Evolutionary conservation across 352 stramenopile genomes (phyloP).

Genomic region (Thalassiosira exigua): DNA sequence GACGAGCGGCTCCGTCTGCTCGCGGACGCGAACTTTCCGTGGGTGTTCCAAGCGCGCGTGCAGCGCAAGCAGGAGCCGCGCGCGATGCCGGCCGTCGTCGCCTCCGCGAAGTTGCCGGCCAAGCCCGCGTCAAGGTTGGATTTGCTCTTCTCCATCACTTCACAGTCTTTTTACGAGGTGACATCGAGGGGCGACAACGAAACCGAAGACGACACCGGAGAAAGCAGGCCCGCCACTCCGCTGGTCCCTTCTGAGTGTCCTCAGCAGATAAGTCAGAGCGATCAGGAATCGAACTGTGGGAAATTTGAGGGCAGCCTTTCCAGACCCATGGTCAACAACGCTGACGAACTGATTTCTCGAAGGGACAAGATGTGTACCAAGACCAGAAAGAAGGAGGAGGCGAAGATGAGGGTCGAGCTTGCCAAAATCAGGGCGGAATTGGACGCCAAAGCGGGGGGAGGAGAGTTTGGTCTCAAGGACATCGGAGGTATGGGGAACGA

Average conservation of each 20-base stretch:
- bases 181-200: not conserved
- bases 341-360: constrained; percentile 1
- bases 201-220: no score
- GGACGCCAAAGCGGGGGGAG: constrained; percentile 13
- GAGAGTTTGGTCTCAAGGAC: no score
- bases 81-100: no score
- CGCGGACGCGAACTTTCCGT: not conserved
- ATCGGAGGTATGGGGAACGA: not conserved
- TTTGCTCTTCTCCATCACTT: constrained; percentile 28
- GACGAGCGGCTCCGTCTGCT: not conserved
- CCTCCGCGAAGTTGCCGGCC: not conserved
- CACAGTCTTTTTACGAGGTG: not conserved
- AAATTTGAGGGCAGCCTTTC: no score
- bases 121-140: constrained; percentile 9
- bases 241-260: no score
- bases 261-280: no score
- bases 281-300: no score
- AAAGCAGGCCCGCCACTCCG: no score
- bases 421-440: constrained; percentile 29
- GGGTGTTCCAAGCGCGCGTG: not conserved
- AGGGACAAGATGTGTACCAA: constrained; percentile 3
- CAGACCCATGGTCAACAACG: no score
- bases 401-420: constrained; percentile 17
- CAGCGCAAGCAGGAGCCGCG: no score
- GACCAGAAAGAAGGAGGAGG: constrained; percentile 15